Conservation (phyloP, 345 rosid genomes). For the Melaleuca quinquenervia region DNA sequence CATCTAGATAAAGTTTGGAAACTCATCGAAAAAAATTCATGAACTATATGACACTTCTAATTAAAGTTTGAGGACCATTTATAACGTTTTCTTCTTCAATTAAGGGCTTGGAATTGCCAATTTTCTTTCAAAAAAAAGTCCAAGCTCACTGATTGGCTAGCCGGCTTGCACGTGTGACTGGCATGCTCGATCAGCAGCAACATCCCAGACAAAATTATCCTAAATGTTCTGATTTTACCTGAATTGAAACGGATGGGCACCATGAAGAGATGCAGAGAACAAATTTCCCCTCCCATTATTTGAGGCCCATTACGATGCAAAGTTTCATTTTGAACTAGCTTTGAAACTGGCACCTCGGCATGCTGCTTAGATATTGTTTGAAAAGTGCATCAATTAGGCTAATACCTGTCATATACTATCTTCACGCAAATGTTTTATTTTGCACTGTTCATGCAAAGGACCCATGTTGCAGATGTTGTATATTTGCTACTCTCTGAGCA, state of each 20-base stretch:
- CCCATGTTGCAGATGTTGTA: not conserved
- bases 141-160: not conserved
- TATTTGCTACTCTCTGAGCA: not conserved
- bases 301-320: not conserved
- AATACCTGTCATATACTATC: not conserved
- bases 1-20: too few relatives aligned
- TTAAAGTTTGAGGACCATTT: too few relatives aligned
- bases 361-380: not conserved
- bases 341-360: not conserved
- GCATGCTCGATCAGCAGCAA: not conserved
- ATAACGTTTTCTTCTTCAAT: too few relatives aligned
- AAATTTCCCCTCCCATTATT: not conserved
- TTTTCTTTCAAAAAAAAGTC: not conserved
- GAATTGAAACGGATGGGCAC: not conserved
- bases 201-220: not conserved
- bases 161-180: too few relatives aligned
- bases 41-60: too few relatives aligned
- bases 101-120: fast-evolving
- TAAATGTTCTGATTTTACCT: fast-evolving
- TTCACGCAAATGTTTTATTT: not conserved
- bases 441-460: not conserved
- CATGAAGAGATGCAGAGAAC: not conserved
- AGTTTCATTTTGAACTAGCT: not conserved
- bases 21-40: too few relatives aligned
- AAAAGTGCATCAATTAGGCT: not conserved